Evolutionary conservation across 306 rosid species (phyloP).

Genomic region (Vigna trinervia): DNA sequence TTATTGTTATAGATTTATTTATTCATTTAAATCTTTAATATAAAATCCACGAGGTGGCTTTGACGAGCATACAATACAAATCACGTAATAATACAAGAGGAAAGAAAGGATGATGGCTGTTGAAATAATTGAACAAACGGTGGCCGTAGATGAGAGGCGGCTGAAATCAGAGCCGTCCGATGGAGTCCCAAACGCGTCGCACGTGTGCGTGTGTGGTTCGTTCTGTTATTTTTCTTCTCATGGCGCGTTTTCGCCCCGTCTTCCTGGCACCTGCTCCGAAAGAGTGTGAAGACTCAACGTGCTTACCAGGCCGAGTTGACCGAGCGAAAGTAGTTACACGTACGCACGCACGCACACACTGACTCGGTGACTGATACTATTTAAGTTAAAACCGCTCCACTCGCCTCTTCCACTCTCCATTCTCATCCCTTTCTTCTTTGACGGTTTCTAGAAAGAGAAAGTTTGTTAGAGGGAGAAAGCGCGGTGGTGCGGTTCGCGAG

Average conservation of each 20-base stretch:
- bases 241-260: constrained; percentile 67
- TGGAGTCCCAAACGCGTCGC: constrained; percentile 47
- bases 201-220: constrained; percentile 27
- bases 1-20: not conserved
- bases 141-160: constrained; percentile 78
- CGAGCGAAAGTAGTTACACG: not conserved
- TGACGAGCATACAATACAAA: not conserved
- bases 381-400: constrained; percentile 35
- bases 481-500: not conserved
- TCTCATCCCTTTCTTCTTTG: not conserved
- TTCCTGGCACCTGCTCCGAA: constrained; percentile 65
- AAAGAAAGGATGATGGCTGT: constrained; percentile 45
- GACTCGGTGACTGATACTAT: constrained; percentile 34
- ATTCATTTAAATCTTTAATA: not conserved
- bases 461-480: constrained; percentile 34
- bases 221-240: constrained; percentile 15
- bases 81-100: constrained; percentile 19
- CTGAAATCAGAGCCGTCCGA: constrained; percentile 56
- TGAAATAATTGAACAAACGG: constrained; percentile 53
- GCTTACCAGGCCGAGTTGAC: constrained; percentile 36
- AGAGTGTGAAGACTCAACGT: constrained; percentile 29
- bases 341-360: not conserved
- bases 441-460: constrained; percentile 47
- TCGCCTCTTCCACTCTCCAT: constrained; percentile 39
- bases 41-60: constrained; percentile 32